Base-by-base conservation (phyloP, 108 stramenopile species). In the Cyclotella choctawhatcheeana region DNA sequence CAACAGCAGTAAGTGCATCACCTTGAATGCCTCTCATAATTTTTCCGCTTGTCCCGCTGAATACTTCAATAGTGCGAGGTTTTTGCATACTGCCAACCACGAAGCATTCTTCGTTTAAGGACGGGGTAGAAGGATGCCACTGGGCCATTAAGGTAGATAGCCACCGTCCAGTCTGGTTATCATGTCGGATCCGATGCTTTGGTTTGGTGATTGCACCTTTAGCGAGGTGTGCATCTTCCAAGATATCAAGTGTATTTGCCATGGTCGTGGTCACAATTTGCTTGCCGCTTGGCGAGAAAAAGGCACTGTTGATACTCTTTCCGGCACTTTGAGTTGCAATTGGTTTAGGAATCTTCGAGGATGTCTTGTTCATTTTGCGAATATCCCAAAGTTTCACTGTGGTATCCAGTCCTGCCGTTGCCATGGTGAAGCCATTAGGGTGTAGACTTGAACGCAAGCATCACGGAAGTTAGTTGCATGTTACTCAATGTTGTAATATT, bases 121-220 rank as follows among this genome's bases (percentile, higher is more conserved):
- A 13, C n/a, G 69, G 44, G 2, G 64, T 18, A 18, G n/a, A 32
- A 10, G 88, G 90, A 75, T 91, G 90, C 93, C 93, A 94, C 25
- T 58, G 25, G 17, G 93, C 90, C 86, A 84, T 88, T 50, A 94
- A 89, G 7, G 90, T 94, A 8, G 79, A 82, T 31, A 95, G 65
- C 89, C 89, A 95, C 24, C 92, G 78, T 12, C 94, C 94, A 10
- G 94, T 95, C 40, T 62, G 64, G 63, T 95, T 95, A 70, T 95
- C 86, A 70, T 95, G 94, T 17, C 66, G 66, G 55, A 95, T 85
- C 5, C 83, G 79, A 10, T 67, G 32, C 7, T 77, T 69, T 0
- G 88, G 88, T 33, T 73, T 68, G 44, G 67, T 82, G 24, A 71
- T 71, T 13, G 51, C 12, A 33, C 76, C 82, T 16, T 24, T 60